Evolutionary conservation across 345 rosid species (phyloP).

Genomic region (Aegle marmelos): DNA sequence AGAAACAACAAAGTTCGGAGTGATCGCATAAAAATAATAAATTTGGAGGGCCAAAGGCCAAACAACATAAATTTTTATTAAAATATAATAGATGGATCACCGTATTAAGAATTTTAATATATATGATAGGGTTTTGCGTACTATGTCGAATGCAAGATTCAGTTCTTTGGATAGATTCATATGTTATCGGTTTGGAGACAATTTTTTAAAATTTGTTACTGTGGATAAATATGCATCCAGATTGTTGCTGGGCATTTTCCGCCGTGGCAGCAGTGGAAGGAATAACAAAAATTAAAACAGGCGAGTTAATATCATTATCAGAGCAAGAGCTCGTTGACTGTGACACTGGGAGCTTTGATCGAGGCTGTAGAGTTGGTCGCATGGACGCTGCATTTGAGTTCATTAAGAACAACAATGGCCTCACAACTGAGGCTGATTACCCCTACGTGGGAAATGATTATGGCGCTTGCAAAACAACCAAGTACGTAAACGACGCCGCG

Average conservation of each 20-base stretch:
- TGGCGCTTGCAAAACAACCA: constrained; percentile 25
- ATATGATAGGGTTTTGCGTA: too few relatives aligned
- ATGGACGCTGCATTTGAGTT: constrained; percentile 39
- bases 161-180: too few relatives aligned
- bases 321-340: constrained; percentile 61
- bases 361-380: constrained; percentile 41
- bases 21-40: too few relatives aligned
- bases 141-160: too few relatives aligned
- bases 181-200: too few relatives aligned
- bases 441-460: constrained; percentile 31
- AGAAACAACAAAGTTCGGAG: too few relatives aligned
- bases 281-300: constrained; percentile 27
- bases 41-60: too few relatives aligned
- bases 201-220: too few relatives aligned
- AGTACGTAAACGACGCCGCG: not conserved
- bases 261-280: constrained; percentile 61
- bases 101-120: too few relatives aligned
- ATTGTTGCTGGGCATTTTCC: constrained; percentile 60
- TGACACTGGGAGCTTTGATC: constrained; percentile 16
- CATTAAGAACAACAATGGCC: constrained; percentile 36
- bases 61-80: too few relatives aligned
- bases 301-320: constrained; percentile 44
- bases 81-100: too few relatives aligned
- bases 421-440: constrained; percentile 36
- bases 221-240: constrained; percentile 5